Percentiles rank a stretch among this genome's conserved stretches.
Evolutionary conservation across 129 eudicot species (phyloP).

Genomic region (Helianthus annuus): DNA sequence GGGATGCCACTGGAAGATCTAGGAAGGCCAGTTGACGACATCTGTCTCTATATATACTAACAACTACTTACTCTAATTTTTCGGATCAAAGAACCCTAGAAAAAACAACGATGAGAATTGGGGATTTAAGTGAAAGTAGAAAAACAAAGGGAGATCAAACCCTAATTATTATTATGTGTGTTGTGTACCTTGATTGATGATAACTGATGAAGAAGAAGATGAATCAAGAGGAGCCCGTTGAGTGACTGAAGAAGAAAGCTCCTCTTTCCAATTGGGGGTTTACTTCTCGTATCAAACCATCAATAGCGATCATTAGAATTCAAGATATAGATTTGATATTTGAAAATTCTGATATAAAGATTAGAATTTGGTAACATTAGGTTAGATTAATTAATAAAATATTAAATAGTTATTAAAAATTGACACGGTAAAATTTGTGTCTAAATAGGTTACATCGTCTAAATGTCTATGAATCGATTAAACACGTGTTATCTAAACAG

Average conservation of each 20-base stretch:
- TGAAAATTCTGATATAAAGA: too few relatives aligned
- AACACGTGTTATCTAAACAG: too few relatives aligned
- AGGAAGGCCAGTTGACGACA: constrained; percentile 60
- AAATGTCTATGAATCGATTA: too few relatives aligned
- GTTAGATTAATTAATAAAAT: too few relatives aligned
- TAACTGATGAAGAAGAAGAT: constrained; percentile 13
- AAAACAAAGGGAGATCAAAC: constrained; percentile 9
- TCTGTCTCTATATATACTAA: constrained; percentile 7
- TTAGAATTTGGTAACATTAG: too few relatives aligned
- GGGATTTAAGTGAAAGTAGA: constrained; percentile 19
- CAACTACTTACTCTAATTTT: constrained; percentile 22
- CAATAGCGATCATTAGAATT: too few relatives aligned
- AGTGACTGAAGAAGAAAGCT: constrained; percentile 24
- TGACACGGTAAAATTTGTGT: too few relatives aligned
- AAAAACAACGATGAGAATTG: constrained; percentile 14
- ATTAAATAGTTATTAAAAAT: too few relatives aligned
- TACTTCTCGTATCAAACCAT: neutral
- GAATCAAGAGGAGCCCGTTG: constrained; percentile 26
- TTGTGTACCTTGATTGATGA: constrained; percentile 7
- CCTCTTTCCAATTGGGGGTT: constrained; percentile 28
- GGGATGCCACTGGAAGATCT: constrained; percentile 91
- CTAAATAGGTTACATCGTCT: too few relatives aligned
- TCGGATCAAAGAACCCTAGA: constrained; percentile 33
- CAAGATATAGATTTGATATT: too few relatives aligned
- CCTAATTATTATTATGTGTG: constrained; percentile 15